Percentiles rank a stretch among this genome's conserved stretches.
Evolutionary conservation across 495 filamentous ascomycete species (phyloP).

Genomic region (Lichina pygmaea): DNA sequence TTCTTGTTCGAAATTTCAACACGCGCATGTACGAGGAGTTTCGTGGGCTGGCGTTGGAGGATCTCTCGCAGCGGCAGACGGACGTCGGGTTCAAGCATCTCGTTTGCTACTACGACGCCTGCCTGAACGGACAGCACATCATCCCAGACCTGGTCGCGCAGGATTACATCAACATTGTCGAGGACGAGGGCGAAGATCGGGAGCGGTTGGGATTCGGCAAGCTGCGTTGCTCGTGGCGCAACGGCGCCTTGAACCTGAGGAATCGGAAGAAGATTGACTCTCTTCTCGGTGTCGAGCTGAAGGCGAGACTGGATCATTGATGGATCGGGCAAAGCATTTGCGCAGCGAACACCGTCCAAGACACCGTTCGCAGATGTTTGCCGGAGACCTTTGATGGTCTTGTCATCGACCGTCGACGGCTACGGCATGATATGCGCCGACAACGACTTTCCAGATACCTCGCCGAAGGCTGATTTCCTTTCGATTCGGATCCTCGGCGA

Average conservation of each 20-base stretch:
- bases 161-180: conserved; percentile 26
- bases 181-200: conserved; percentile 11
- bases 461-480: too few relatives aligned
- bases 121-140: conserved; percentile 19
- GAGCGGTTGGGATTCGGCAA: conserved; percentile 20
- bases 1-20: conserved; percentile 52
- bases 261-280: conserved; percentile 27
- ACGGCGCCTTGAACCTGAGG: conserved; percentile 24
- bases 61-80: conserved; percentile 21
- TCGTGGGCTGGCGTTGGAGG: conserved; percentile 38
- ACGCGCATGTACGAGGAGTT: conserved; percentile 59
- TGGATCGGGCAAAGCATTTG: background rate
- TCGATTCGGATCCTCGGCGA: too few relatives aligned
- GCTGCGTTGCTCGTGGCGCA: conserved; percentile 22
- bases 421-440: too few relatives aligned
- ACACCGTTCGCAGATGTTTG: too few relatives aligned
- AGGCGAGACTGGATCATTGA: conserved; percentile 18
- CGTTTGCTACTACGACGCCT: conserved; percentile 29
- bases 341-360: too few relatives aligned
- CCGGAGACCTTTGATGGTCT: too few relatives aligned
- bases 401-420: too few relatives aligned
- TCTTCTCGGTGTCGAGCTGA: conserved; percentile 16
- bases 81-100: conserved; percentile 25
- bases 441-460: too few relatives aligned
- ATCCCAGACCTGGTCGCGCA: conserved; percentile 23